These are phyloP conservation scores for Microcos paniculata DNA, from an alignment of 345 rosid species.

Conservation along the genomic window DNA sequence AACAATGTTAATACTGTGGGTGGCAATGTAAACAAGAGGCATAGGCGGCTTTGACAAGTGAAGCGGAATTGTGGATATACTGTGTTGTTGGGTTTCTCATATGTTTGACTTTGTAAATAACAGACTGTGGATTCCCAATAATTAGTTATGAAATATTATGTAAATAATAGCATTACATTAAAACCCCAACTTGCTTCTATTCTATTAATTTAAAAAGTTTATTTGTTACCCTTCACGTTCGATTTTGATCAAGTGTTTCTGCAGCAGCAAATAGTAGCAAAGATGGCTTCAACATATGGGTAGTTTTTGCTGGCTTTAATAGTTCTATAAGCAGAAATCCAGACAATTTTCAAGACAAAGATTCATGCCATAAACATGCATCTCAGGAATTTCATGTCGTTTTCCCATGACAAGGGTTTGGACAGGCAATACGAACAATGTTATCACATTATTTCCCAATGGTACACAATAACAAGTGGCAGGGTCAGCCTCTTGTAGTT, in stretches of 20 bases:
- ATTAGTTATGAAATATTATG: constrained; percentile 21
- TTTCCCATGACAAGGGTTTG: not conserved
- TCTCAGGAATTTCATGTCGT: too few relatives aligned
- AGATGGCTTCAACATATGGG: too few relatives aligned
- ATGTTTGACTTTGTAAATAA: constrained; percentile 34
- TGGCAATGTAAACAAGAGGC: constrained; percentile 32
- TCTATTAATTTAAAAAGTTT: not conserved
- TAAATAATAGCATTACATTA: constrained; percentile 32
- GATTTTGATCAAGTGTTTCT: not conserved
- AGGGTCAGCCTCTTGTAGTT: not conserved
- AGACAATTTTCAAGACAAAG: too few relatives aligned
- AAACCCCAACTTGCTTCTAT: not conserved
- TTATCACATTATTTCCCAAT: not conserved
- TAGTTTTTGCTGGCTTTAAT: too few relatives aligned
- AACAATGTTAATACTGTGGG: constrained; percentile 38
- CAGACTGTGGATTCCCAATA: constrained; percentile 20
- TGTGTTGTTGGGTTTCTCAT: constrained; percentile 20
- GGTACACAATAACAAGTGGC: not conserved
- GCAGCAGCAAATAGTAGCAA: not conserved
- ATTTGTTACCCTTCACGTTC: not conserved
- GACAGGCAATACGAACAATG: not conserved
- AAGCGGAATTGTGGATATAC: constrained; percentile 33
- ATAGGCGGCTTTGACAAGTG: constrained; percentile 17
- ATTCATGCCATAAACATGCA: too few relatives aligned
- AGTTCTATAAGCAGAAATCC: too few relatives aligned